phyloP scores from a whole-genome alignment of 2,329 filamentous ascomycete genomes.

The Botrytis porri region DNA sequence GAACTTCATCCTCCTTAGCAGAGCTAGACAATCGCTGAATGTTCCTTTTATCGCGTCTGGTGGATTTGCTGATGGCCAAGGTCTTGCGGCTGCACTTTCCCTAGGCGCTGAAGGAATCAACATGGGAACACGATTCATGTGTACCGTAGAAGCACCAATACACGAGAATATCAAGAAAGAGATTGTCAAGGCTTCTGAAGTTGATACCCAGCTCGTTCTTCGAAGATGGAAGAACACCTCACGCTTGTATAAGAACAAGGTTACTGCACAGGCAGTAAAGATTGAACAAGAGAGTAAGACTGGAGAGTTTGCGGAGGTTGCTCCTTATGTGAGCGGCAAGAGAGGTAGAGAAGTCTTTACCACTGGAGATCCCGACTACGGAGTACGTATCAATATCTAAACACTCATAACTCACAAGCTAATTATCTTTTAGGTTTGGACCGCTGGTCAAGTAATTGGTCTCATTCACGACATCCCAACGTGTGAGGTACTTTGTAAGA shows the following conservation, averaged over 20 bases:
- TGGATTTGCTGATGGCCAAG: slow-evolving; percentile 92
- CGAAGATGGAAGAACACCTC: slow-evolving; percentile 91
- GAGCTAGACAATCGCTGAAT: slow-evolving; percentile 77
- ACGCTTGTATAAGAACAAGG: slow-evolving; percentile 85
- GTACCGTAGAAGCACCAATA: slow-evolving; percentile 87
- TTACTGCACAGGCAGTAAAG: slow-evolving; percentile 74
- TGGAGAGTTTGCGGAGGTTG: slow-evolving; percentile 87
- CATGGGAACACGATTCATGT: slow-evolving; percentile 99
- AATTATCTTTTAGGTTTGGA: slow-evolving; percentile 72
- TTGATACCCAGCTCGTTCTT: slow-evolving; percentile 84
- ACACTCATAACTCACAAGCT: slow-evolving; percentile 1
- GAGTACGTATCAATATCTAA: slow-evolving; percentile 56
- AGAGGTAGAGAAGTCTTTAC: slow-evolving; percentile 87
- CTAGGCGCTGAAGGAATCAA: slow-evolving; percentile 93
- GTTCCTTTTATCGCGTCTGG: slow-evolving; percentile 95
- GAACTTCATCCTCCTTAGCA: slow-evolving; percentile 82
- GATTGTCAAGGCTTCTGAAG: slow-evolving; percentile 85
- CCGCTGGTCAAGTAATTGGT: slow-evolving; percentile 91
- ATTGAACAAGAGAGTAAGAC: slow-evolving; percentile 79
- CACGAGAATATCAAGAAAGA: slow-evolving; percentile 91
- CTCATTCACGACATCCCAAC: slow-evolving; percentile 81
- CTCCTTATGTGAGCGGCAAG: slow-evolving; percentile 84
- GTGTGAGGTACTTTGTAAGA: slow-evolving; percentile 63
- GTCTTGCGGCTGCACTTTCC: slow-evolving; percentile 83
- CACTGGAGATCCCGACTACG: slow-evolving; percentile 86